Percentiles rank a stretch among this genome's conserved stretches.
Evolutionary conservation across 768 basidiomycete species (phyloP).

Genomic region (Collybia mongolica): DNA sequence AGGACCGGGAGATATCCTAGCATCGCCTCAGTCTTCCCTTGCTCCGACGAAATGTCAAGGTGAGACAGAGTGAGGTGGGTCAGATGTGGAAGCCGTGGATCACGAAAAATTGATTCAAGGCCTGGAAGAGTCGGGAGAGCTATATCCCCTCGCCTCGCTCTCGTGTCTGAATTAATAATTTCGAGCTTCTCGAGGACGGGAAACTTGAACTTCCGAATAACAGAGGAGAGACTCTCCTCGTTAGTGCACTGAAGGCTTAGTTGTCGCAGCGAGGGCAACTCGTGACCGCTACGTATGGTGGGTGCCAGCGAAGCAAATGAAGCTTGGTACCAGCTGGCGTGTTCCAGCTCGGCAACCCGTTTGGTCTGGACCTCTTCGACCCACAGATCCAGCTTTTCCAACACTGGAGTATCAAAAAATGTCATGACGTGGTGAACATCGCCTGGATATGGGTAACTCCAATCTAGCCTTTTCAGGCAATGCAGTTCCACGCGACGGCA

Average conservation of each 20-base stretch:
- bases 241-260: constrained; percentile 40
- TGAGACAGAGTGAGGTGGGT: constrained; percentile 50
- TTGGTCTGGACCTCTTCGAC: constrained; percentile 11
- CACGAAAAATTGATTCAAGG: constrained; percentile 52
- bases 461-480: constrained; percentile 42
- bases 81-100: constrained; percentile 51
- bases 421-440: constrained; percentile 44
- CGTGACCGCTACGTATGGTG: neutral
- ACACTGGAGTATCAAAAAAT: constrained; percentile 32
- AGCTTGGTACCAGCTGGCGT: constrained; percentile 15
- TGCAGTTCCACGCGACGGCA: constrained; percentile 28
- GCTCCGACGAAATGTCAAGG: constrained; percentile 38
- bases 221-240: constrained; percentile 34
- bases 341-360: constrained; percentile 22
- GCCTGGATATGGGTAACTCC: constrained; percentile 41
- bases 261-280: constrained; percentile 31
- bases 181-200: constrained; percentile 44
- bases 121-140: constrained; percentile 38
- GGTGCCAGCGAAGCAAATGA: neutral
- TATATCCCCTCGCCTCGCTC: constrained; percentile 13
- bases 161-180: constrained; percentile 34
- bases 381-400: constrained; percentile 1
- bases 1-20: constrained; percentile 54
- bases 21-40: constrained; percentile 35
- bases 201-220: constrained; percentile 42